Base-by-base conservation (phyloP, 345 rosid genomes). In the Aethionema arabicum region DNA sequence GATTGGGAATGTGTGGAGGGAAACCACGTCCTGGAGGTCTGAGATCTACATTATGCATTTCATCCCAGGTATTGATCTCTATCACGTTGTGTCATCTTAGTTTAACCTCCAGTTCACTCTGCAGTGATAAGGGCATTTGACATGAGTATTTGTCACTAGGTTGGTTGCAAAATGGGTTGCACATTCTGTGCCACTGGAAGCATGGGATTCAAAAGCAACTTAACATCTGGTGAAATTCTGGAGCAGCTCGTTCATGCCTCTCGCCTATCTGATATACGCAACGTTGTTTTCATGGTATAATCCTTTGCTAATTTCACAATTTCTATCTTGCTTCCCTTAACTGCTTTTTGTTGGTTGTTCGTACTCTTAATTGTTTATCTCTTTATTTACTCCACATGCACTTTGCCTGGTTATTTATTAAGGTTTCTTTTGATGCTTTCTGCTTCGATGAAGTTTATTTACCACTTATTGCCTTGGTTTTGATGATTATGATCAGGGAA, bases 161-260 rank as follows among this genome's bases (percentile, higher is more conserved):
- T 93, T 78, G 99, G 99, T 56, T 93, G 99, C 78, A 93, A 93
- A 76, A 93, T 90, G 99, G 96, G 99, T 16, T 93, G 99, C 77
- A 93, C 72, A 35, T 93, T 93, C 72, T 93, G 99, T 78, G 99
- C 99, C 5, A 90, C 99, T 10, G 99, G 99, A 79, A 87, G 79
- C 43, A 93, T 93, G 99, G 97, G 96, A 16, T 87, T 93, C 66
- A 85, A 90, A 72, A 85, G 69, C 76, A 87, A 93, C 75, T 69
- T 93, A 30, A 76, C 96, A 3, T 79, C 95, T 0, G 96, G 99
- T 66, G 99, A 93, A 76, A 93, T 93, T 47, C 82, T 93, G 75
- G 99, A 93, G 74, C 97, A 93, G 65, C 80, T 93, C 37, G 99
- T 93, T 69, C 90, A 93, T 65, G 97, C 99, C 42, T 85, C 88